phyloP scores from a whole-genome alignment of 2,329 filamentous ascomycete species.

The Venturiaceae sp. region DNA sequence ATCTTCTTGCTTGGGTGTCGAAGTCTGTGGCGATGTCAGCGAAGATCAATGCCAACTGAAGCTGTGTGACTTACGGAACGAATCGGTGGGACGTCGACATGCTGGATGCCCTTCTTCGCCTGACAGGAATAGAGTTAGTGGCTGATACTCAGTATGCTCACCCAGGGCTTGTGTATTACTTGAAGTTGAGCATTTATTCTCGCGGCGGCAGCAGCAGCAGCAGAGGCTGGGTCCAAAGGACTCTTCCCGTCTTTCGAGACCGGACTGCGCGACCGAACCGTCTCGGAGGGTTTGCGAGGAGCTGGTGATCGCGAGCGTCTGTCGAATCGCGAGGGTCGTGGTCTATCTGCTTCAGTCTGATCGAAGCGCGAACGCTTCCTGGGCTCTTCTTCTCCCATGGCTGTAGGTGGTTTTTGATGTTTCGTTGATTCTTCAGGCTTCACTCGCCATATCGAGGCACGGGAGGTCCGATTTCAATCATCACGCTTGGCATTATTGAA shows the following conservation, averaged over 20 bases:
- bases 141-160: not conserved
- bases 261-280: slow-evolving; percentile 72
- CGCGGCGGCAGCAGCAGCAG: slow-evolving; percentile 69
- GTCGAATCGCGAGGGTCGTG: slow-evolving; percentile 67
- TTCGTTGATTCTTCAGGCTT: not conserved
- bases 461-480: no score
- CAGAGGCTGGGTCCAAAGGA: slow-evolving; percentile 44
- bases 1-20: not conserved
- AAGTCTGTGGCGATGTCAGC: slow-evolving; percentile 9
- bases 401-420: slow-evolving; percentile 42
- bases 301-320: slow-evolving; percentile 81
- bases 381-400: slow-evolving; percentile 52
- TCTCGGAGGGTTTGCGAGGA: slow-evolving; percentile 52
- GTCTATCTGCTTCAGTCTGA: slow-evolving; percentile 72
- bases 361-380: slow-evolving; percentile 92
- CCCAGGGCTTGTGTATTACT: not conserved
- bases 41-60: slow-evolving; percentile 38
- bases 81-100: slow-evolving; percentile 81
- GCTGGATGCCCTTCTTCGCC: slow-evolving; percentile 77
- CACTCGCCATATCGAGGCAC: no score
- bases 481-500: no score
- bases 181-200: slow-evolving; percentile 38
- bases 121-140: slow-evolving; percentile 22
- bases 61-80: slow-evolving; percentile 44
- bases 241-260: slow-evolving; percentile 44